phyloP scores from a whole-genome alignment of 495 filamentous ascomycete genomes.

The Lepidopterella palustris region DNA sequence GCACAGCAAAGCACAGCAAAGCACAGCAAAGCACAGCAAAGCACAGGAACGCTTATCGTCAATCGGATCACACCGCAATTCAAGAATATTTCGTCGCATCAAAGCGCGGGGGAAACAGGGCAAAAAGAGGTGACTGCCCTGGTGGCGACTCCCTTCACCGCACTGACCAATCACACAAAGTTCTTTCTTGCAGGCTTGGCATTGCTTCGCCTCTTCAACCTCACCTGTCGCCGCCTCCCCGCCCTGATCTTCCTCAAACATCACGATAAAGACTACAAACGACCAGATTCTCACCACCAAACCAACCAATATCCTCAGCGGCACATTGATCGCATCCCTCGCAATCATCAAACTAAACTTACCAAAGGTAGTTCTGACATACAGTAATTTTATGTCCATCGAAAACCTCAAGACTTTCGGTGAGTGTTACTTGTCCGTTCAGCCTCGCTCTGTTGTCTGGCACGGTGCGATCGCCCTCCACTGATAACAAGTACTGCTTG shows the following conservation, averaged over 20 bases:
- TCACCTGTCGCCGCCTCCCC: neutral
- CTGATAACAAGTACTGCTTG: neutral
- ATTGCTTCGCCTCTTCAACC: conserved; percentile 3
- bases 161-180: neutral
- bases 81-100: neutral
- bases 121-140: neutral
- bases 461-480: conserved; percentile 9
- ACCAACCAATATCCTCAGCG: conserved; percentile 8
- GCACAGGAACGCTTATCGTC: neutral
- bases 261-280: conserved; percentile 9
- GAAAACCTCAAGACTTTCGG: conserved; percentile 99
- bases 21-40: too few species aligned
- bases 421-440: conserved; percentile 49
- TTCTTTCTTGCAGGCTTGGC: too few species aligned
- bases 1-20: too few species aligned
- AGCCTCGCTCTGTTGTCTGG: conserved; percentile 20
- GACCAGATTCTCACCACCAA: conserved; percentile 3
- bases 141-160: neutral
- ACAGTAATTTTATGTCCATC: conserved; percentile 87
- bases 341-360: conserved; percentile 16
- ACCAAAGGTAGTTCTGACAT: conserved; percentile 19
- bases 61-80: conserved; percentile 1
- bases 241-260: neutral
- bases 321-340: conserved; percentile 12
- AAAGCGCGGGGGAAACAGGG: neutral